phyloP scores from a whole-genome alignment of 257 asterid species.

The Solanum medicagineum region DNA sequence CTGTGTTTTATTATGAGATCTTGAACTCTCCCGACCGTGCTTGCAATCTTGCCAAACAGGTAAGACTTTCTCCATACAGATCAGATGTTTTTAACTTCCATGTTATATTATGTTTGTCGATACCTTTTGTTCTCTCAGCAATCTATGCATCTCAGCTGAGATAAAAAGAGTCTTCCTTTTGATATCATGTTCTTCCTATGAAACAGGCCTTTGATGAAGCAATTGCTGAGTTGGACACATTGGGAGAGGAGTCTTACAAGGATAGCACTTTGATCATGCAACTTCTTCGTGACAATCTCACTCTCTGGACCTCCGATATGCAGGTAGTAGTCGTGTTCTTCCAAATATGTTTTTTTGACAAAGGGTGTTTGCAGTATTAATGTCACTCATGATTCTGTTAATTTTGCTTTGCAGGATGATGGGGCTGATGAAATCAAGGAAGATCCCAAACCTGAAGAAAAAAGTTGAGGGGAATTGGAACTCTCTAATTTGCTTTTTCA shows the following conservation, averaged over 20 bases:
- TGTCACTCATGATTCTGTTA: neutral
- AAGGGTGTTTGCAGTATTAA: neutral
- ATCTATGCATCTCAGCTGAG: neutral
- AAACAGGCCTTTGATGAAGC: constrained; percentile 86
- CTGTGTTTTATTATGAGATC: constrained; percentile 82
- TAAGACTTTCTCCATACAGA: neutral
- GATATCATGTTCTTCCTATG: neutral
- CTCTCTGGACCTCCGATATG: constrained; percentile 82
- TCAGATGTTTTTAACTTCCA: neutral
- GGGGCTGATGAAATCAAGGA: constrained; percentile 69
- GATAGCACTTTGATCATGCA: constrained; percentile 94
- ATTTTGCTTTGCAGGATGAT: constrained; percentile 36
- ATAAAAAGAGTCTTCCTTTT: neutral
- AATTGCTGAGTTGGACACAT: constrained; percentile 73
- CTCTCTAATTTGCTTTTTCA: neutral
- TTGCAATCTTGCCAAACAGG: constrained; percentile 83
- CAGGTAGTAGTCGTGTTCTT: constrained; percentile 30
- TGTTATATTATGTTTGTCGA: neutral
- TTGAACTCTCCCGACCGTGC: constrained; percentile 88
- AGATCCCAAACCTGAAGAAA: constrained; percentile 48
- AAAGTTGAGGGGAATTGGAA: constrained; percentile 12
- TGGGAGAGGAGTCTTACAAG: constrained; percentile 96
- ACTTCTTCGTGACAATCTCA: constrained; percentile 81
- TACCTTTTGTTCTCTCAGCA: neutral
- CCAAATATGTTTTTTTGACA: neutral